phyloP scores from a whole-genome alignment of 1,284 basidiomycete species.

The Ceratobasidium papillatum region DNA sequence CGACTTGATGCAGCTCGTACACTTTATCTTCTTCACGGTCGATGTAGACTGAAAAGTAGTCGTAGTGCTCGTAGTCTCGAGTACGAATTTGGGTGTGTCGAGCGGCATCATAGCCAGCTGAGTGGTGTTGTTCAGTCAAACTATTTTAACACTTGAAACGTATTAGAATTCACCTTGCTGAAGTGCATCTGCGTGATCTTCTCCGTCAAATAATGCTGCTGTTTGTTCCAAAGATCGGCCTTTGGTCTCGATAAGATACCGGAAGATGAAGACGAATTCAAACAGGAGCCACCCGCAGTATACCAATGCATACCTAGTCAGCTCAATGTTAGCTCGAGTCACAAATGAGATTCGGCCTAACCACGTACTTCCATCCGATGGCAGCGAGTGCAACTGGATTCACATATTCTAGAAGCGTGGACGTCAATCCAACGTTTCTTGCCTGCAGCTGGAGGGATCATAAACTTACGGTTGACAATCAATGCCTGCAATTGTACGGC shows the following conservation, averaged over 20 bases:
- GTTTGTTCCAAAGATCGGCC: constrained; percentile 47
- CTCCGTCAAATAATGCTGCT: constrained; percentile 50
- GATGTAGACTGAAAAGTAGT: constrained; percentile 30
- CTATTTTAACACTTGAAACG: background rate
- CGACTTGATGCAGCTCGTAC: constrained; percentile 42
- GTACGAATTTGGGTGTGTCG: constrained; percentile 40
- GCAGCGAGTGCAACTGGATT: constrained; percentile 74
- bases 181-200: constrained; percentile 41
- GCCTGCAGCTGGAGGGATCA: background rate
- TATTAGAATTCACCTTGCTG: constrained; percentile 12
- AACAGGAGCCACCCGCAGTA: constrained; percentile 50
- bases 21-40: constrained; percentile 39
- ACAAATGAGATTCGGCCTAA: constrained; percentile 37
- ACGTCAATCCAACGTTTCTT: background rate
- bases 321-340: background rate
- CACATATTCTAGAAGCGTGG: constrained; percentile 58
- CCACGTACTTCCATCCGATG: constrained; percentile 71
- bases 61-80: constrained; percentile 29
- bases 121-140: constrained; percentile 4
- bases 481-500: constrained; percentile 49
- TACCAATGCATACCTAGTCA: constrained; percentile 57
- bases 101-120: constrained; percentile 40
- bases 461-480: constrained; percentile 64
- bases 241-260: constrained; percentile 49
- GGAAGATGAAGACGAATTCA: constrained; percentile 51